Conservation (phyloP, 1,284 basidiomycete genomes). For the Malassezia sympodialis region DNA sequence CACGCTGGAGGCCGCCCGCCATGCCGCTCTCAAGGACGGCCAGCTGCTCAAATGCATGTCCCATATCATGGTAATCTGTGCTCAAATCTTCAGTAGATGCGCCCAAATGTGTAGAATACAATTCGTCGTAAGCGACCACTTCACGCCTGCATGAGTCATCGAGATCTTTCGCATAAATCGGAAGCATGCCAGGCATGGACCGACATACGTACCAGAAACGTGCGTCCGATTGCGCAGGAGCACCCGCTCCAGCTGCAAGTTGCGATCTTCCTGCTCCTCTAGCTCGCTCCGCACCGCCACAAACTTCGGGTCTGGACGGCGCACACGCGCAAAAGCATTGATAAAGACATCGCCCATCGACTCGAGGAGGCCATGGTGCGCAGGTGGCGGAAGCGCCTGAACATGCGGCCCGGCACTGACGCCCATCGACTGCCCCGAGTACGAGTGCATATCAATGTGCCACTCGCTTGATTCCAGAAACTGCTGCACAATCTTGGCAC, state of each 20-base stretch:
- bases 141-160: conserved; percentile 20
- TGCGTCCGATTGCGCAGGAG: conserved; percentile 28
- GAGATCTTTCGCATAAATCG: neutral
- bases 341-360: conserved; percentile 88
- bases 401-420: conserved; percentile 3
- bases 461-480: conserved; percentile 97
- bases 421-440: conserved; percentile 21
- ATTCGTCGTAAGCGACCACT: conserved; percentile 31
- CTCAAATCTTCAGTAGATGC: conserved; percentile 55
- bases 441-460: conserved; percentile 51
- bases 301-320: conserved; percentile 93
- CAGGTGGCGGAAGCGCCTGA: conserved; percentile 16
- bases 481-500: conserved; percentile 73
- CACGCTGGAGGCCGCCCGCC: conserved; percentile 87
- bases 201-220: conserved; percentile 61
- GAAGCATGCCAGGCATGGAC: conserved; percentile 1
- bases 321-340: conserved; percentile 85
- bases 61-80: conserved; percentile 90
- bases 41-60: conserved; percentile 85
- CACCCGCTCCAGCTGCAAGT: conserved; percentile 61
- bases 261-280: conserved; percentile 87
- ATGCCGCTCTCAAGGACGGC: conserved; percentile 96
- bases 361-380: conserved; percentile 52
- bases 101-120: conserved; percentile 33
- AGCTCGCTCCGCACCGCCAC: conserved; percentile 77